These are phyloP conservation scores for Macadamia tetraphylla DNA, from an alignment of 164 flowering plant species.

Conservation along the genomic window DNA sequence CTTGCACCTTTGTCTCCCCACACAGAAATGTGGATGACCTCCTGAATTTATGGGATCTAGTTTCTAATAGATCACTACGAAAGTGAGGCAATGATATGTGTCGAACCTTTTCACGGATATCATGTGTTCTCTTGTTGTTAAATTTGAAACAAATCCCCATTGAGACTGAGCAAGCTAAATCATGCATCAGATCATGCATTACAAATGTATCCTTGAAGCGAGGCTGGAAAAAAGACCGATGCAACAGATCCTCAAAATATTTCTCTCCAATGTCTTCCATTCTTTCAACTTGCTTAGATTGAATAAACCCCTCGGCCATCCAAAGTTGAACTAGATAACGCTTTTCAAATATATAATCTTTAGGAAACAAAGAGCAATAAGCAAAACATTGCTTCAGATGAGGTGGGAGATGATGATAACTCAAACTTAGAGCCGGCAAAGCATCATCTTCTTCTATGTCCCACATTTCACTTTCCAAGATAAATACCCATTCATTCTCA, in stretches of 20 bases:
- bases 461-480: too few relatives aligned
- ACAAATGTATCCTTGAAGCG: neutral
- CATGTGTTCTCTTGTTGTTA: neutral
- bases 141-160: neutral
- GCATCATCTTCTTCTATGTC: too few relatives aligned
- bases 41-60: neutral
- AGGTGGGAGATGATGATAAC: too few relatives aligned
- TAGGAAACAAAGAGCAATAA: too few relatives aligned
- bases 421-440: too few relatives aligned
- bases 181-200: slow-evolving; percentile 9
- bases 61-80: neutral
- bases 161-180: slow-evolving; percentile 3
- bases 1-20: too few relatives aligned
- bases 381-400: too few relatives aligned
- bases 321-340: too few relatives aligned
- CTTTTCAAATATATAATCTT: too few relatives aligned
- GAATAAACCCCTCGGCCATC: slow-evolving; percentile 13
- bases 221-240: slow-evolving; percentile 2
- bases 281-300: neutral
- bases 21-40: neutral
- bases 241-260: slow-evolving; percentile 10
- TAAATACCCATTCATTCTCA: too few relatives aligned
- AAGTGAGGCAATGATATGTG: neutral
- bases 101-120: neutral
- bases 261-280: slow-evolving; percentile 10